Conservation (phyloP, 2,329 filamentous ascomycete species). For the Aspergillus pseudoviridinutans region DNA sequence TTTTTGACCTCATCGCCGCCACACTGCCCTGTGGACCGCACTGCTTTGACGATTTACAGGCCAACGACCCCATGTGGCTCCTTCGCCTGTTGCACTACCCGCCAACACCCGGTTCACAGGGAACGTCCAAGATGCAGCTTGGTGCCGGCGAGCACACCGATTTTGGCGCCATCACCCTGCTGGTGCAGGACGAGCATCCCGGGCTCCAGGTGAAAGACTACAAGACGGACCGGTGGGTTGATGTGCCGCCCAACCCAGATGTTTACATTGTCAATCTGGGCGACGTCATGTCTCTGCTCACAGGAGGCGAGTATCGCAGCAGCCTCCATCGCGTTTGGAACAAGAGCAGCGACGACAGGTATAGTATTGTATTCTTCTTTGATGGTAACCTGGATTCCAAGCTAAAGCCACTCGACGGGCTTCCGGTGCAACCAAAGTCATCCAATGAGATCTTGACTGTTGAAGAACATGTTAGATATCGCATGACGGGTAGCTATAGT, state of each 20-base stretch:
- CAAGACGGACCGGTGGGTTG: constrained; percentile 43
- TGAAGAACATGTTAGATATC: too few species aligned
- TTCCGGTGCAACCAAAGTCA: too few species aligned
- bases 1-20: constrained; percentile 11
- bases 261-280: constrained; percentile 52
- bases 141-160: constrained; percentile 51
- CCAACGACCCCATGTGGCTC: constrained; percentile 19
- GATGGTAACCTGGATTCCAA: constrained; percentile 20
- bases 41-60: constrained; percentile 17
- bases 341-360: constrained; percentile 26
- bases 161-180: constrained; percentile 53
- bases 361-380: constrained; percentile 35
- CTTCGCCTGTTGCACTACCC: constrained; percentile 29
- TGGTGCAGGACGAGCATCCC: constrained; percentile 50
- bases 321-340: constrained; percentile 36
- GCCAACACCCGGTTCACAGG: constrained; percentile 25
- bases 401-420: too few species aligned
- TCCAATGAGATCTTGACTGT: too few species aligned
- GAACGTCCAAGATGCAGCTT: constrained; percentile 21
- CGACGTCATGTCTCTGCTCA: constrained; percentile 44
- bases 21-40: constrained; percentile 9
- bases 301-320: constrained; percentile 30
- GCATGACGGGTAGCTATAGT: too few species aligned
- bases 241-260: constrained; percentile 42
- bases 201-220: constrained; percentile 52